Evolutionary conservation across 208 protist genomes (phyloP), one percentile per base, ranked within the genome.

Genomic region (Angomonas ambiguus): DNA sequence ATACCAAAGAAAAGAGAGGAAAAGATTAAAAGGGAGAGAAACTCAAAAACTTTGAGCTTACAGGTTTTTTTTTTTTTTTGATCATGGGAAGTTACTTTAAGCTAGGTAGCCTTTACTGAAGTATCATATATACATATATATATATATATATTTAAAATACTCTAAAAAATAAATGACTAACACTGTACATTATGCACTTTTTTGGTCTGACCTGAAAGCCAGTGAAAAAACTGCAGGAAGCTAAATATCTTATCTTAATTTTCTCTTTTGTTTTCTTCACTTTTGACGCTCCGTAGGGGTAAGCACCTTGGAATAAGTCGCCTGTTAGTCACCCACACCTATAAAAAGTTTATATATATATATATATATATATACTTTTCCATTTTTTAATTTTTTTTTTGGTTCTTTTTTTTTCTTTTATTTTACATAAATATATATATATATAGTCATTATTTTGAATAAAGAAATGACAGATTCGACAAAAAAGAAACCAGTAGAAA

Each of bases 371-470:
- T 20, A 33, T 67, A 51, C 18, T 48, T 67, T 49, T 60, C 45
- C 38, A 30, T 74, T 18, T 67, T 62, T 67, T 32, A 35, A 35
- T 27, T 60, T 62, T 51, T 59, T 30, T 0, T 35, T 32, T 51
- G 18, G 2, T 48, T 28, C 18, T 32, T 48, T 51, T 61, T 55
- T 32, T 51, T 58, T 64, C 45, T 51, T 45, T 58, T 66, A 62
- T 66, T 53, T 27, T 62, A 1, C 30, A 2, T 61, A 5, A 61
- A 69, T 62, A 32, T 18, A 20, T 55, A 20, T 55, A 55, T 30
- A 30, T 30, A 55, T 55, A 55, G 18, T 48, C 11, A 48, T 48
- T 20, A 48, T 41, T 13, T 18, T 41, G 13, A 41, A 41, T 41
- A 41, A 41, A 5, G 5, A 13, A 34, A 59, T 33, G 53, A 16